These are phyloP conservation scores for Rhododendron henanense DNA, from an alignment of 148 eudicot genomes.

Conservation along the genomic window DNA sequence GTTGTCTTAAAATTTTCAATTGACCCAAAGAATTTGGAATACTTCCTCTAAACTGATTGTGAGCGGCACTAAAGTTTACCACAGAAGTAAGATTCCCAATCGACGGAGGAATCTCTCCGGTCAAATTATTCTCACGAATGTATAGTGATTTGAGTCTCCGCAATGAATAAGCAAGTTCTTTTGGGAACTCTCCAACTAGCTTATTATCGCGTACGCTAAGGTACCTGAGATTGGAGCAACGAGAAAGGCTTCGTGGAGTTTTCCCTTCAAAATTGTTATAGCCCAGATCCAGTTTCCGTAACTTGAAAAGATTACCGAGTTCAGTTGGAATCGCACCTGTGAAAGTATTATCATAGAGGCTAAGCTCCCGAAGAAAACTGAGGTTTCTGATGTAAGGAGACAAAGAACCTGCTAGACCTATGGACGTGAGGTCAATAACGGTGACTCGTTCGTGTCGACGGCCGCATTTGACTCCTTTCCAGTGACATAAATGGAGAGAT, in stretches of 20 bases:
- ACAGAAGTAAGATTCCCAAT: not conserved
- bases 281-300: not conserved
- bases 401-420: not conserved
- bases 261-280: not conserved
- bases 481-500: not conserved
- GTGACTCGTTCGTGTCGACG: not conserved
- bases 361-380: not conserved
- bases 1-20: not conserved
- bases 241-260: not conserved
- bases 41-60: not conserved
- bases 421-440: not conserved
- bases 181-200: not conserved
- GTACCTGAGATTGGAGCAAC: not conserved
- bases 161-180: too few relatives aligned
- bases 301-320: not conserved
- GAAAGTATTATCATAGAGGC: not conserved
- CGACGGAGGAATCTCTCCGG: not conserved
- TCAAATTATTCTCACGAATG: not conserved
- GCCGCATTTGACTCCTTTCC: not conserved
- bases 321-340: not conserved
- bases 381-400: not conserved
- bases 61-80: rapidly evolving
- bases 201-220: not conserved
- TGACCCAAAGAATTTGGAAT: not conserved
- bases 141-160: not conserved